Evolutionary conservation across 345 rosid species (phyloP), one percentile per base, ranked within the genome.

Genomic region (Euphorbia tirucalli): DNA sequence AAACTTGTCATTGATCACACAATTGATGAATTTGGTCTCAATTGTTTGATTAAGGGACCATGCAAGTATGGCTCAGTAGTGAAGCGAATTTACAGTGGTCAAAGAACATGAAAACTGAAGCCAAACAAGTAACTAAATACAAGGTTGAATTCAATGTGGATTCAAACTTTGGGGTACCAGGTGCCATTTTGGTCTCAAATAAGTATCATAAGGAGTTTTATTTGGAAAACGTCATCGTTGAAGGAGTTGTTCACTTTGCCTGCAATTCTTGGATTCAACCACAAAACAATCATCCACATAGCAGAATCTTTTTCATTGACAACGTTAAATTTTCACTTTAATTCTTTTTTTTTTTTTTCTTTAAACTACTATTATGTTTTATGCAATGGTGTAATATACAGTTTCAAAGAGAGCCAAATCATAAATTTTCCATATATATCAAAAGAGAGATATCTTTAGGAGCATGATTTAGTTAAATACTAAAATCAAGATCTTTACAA

Each of bases 261-360:
- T 92, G 98, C 76, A 89, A 87, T 72, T 94, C 98, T 1, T 92
- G 96, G 97, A 93, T 94, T 4, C 98, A 92, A 76, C 97, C 44
- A 78, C 56, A 5, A 88, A 86, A n/a, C n/a, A n/a, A n/a, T n/a
- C n/a, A n/a, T n/a, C n/a, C n/a, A 4, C 24, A 37, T 48, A 89
- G 84, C 21, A 86, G 97, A 49, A 87, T 87, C 4, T 87, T 94
- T 83, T 94, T 94, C 79, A 71, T 85, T 74, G 90, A 94, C 72
- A 76, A 90, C 95, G 98, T 92, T 5, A 2, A 32, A 32, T 32
- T 32, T 32, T 32, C 2, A 32, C 5, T 32, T 5, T 5, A 32
- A 32, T n/a, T n/a, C n/a, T n/a, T n/a, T n/a, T n/a, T n/a, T n/a
- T n/a, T n/a, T 32, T 32, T 2, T 2, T 32, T 32, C 37, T 5